Evolutionary conservation across 768 basidiomycete species (phyloP), one percentile per base, ranked within the genome.

Genomic region (Clavulina sp.): DNA sequence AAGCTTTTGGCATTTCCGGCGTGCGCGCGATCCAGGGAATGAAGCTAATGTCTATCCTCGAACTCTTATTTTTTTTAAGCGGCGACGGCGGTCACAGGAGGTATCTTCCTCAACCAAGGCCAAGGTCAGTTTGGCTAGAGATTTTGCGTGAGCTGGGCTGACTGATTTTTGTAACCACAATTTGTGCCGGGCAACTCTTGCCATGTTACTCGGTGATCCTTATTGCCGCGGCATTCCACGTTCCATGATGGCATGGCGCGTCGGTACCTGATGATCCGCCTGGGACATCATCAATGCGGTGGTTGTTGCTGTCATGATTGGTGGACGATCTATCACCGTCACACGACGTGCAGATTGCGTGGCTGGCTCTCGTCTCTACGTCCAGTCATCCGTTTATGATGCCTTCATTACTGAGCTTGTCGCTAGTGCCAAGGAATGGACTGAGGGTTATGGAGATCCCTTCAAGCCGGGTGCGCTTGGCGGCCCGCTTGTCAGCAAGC

Each of bases 261-360:
- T n/a, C n/a, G n/a, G n/a, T n/a, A n/a, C n/a, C n/a, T n/a, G n/a
- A 62, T 44, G 68, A 68, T 53, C 63, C 63, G 47, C 65, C 65
- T 33, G 64, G 66, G 28, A 50, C 13, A 19, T 19, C 6, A 38
- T 31, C 29, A 5, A 0, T 0, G 0, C 13, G 16, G 34, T 18
- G 5, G 21, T 24, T 29, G 5, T 4, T 50, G 19, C 18, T 2
- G 18, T 26, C 62, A 63, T 50, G 26, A 41, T 46, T 5, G 29
- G 21, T 38, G 23, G 18, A 31, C 38, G 18, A 19, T 6, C 4
- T 26, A 7, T 2, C 78, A 82, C 32, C 86, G 86, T n/a, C 87
- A 93, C n/a, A n/a, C n/a, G n/a, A n/a, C n/a, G n/a, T n/a, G n/a
- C 34, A 65, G 85, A 88, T 61, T 95, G 92, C 64, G 87, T 84